phyloP scores from a whole-genome alignment of 768 basidiomycete species.

The Naematelia encephala region DNA sequence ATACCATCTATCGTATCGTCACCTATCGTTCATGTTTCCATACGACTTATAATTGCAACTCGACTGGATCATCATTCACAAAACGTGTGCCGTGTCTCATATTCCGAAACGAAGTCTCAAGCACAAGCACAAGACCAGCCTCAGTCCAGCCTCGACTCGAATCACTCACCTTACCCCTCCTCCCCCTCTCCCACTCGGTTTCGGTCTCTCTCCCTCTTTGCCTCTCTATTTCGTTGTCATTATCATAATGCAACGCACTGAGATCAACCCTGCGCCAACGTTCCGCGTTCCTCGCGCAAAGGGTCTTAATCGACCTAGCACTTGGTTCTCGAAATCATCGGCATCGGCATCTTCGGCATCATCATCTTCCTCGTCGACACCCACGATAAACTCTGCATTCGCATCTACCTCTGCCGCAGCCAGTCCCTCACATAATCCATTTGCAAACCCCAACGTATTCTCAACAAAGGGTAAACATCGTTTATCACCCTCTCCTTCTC shows the following conservation, averaged over 20 bases:
- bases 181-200: background rate
- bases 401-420: conserved; percentile 21
- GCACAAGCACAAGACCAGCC: background rate
- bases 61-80: background rate
- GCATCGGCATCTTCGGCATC: background rate
- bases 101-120: background rate
- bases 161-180: background rate
- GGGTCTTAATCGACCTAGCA: conserved; percentile 4
- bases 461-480: conserved; percentile 37
- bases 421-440: conserved; percentile 5
- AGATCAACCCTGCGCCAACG: background rate
- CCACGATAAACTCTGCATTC: conserved; percentile 8
- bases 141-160: background rate
- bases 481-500: conserved; percentile 42
- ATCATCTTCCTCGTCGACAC: conserved; percentile 11
- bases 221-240: background rate
- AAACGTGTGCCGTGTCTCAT: background rate
- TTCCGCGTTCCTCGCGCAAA: conserved; percentile 9
- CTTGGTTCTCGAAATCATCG: conserved; percentile 6
- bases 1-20: background rate
- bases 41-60: background rate
- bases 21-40: background rate
- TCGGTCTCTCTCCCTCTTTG: background rate
- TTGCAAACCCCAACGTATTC: background rate
- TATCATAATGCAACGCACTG: background rate